Percentiles rank a stretch among this genome's conserved stretches.
phyloP scores from a whole-genome alignment of 2,329 filamentous ascomycete species.

The Geosmithia putterillii region DNA sequence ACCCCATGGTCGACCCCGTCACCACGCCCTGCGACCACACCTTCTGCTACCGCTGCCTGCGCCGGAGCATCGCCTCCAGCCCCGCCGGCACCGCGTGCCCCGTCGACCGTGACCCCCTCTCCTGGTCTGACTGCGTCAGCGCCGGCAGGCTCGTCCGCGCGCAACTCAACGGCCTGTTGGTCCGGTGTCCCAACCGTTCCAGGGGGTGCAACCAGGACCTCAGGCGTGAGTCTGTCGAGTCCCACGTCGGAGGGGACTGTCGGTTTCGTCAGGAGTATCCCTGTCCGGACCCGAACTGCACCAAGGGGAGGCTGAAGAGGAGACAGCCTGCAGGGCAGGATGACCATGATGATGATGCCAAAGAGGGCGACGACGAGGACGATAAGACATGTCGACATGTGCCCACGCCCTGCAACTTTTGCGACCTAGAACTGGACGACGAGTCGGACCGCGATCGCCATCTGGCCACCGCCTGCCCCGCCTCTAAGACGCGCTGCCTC shows the following conservation, averaged over 20 bases:
- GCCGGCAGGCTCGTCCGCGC: conserved; percentile 39
- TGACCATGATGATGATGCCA: background rate
- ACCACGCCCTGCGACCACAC: conserved; percentile 53
- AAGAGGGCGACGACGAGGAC: too few species aligned
- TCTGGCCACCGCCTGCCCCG: conserved; percentile 26
- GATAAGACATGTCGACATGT: conserved; percentile 35
- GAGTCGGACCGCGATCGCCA: conserved; percentile 26
- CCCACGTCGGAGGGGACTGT: conserved; percentile 46
- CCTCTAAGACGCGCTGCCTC: conserved; percentile 34
- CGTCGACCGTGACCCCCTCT: conserved; percentile 38
- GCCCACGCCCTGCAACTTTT: conserved; percentile 38
- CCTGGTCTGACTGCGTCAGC: conserved; percentile 25
- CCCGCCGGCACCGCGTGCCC: conserved; percentile 35
- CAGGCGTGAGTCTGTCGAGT: conserved; percentile 39
- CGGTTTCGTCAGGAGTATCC: conserved; percentile 36
- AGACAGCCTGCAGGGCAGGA: conserved; percentile 36
- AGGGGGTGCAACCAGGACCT: conserved; percentile 38
- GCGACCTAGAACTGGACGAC: conserved; percentile 32
- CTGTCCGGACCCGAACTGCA: conserved; percentile 42
- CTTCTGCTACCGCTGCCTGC: conserved; percentile 49
- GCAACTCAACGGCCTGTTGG: conserved; percentile 46
- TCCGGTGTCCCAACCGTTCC: conserved; percentile 42
- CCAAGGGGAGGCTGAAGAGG: conserved; percentile 35
- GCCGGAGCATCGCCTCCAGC: conserved; percentile 24
- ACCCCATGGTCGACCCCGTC: conserved; percentile 46